These are phyloP conservation scores for Mycena metata DNA, from an alignment of 768 basidiomycete genomes.

Conservation along the genomic window DNA sequence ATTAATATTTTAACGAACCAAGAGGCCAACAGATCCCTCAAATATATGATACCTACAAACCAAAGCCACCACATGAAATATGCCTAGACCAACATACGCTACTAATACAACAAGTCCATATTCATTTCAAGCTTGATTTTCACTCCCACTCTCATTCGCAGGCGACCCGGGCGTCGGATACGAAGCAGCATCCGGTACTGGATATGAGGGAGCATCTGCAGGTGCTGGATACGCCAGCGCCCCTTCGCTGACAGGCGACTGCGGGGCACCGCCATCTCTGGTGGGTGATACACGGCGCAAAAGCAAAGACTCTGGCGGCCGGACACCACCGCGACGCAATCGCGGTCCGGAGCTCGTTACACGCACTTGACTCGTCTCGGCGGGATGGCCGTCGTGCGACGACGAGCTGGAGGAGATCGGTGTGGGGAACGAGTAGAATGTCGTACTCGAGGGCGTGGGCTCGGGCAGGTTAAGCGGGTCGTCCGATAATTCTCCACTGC, in stretches of 20 bases:
- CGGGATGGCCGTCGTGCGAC: slow-evolving; percentile 35
- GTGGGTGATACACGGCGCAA: slow-evolving; percentile 61
- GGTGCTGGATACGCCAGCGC: slow-evolving; percentile 16
- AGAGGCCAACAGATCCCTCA: too few species aligned
- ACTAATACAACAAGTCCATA: slow-evolving; percentile 1
- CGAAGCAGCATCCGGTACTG: slow-evolving; percentile 48
- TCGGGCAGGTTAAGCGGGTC: slow-evolving; percentile 40
- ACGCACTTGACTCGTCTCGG: slow-evolving; percentile 54
- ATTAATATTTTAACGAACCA: too few species aligned
- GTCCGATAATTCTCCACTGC: slow-evolving; percentile 14
- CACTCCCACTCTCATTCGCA: slow-evolving; percentile 32
- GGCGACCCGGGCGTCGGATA: slow-evolving; percentile 67
- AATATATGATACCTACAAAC: background rate
- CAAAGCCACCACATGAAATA: background rate
- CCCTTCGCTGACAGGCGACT: slow-evolving; percentile 22
- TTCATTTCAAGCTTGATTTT: slow-evolving; percentile 7
- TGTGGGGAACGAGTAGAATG: slow-evolving; percentile 47
- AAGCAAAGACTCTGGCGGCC: slow-evolving; percentile 73
- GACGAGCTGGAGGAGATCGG: slow-evolving; percentile 33
- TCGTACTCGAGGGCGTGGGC: slow-evolving; percentile 36
- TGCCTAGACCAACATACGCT: background rate
- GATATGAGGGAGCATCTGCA: background rate
- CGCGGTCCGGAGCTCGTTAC: slow-evolving; percentile 55
- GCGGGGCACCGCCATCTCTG: slow-evolving; percentile 17
- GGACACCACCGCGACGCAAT: slow-evolving; percentile 75